Base-by-base conservation (phyloP, 2,329 filamentous ascomycete species). In the Fusarium piperis region DNA sequence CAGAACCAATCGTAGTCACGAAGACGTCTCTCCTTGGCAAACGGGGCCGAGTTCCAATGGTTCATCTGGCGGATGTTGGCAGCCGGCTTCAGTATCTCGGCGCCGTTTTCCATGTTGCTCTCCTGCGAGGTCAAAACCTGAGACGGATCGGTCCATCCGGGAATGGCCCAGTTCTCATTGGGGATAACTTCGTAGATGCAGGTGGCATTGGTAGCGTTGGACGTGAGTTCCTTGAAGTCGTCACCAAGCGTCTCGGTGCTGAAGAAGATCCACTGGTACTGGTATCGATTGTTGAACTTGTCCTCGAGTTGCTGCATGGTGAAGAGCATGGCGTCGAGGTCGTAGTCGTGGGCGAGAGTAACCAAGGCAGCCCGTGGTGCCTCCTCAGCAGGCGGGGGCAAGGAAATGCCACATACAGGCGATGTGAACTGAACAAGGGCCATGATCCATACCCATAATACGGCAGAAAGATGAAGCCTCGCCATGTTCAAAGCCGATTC, bases 191-290 rank as follows among this genome's bases (percentile, higher is more conserved):
- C 91, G 78, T 93, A 96, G 73, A 87, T 85, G 75, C 91, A 91
- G 73, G 90, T 88, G 3, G 93, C 92, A 62, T 89, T 89, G 2
- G 93, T 95, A 38, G 89, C 88, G 52, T 90, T 91, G 57, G 87
- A 85, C 0, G 92, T 94, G 64, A 84, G 83, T 36, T 83, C 83
- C 78, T 93, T 95, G 84, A 97, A 97, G 65, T 92, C 89, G 10
- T 93, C 89, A 5, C 90, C 91, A 78, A 97, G 94, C 5, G 91
- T 90, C 59, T 91, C 88, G 75, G 94, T 90, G 81, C 95, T 96
- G 86, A 96, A 94, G 83, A 97, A 95, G 44, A 93, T 91, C 92
- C 94, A 97, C 48, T 94, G 92, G 78, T 97, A 97, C 76, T 92
- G 92, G 84, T 94, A 92, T 71, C 93, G 94, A 77, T 85, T 83